These are phyloP conservation scores for Lolium rigidum DNA, from an alignment of 176 grass and related monocot species.

Conservation along the genomic window DNA sequence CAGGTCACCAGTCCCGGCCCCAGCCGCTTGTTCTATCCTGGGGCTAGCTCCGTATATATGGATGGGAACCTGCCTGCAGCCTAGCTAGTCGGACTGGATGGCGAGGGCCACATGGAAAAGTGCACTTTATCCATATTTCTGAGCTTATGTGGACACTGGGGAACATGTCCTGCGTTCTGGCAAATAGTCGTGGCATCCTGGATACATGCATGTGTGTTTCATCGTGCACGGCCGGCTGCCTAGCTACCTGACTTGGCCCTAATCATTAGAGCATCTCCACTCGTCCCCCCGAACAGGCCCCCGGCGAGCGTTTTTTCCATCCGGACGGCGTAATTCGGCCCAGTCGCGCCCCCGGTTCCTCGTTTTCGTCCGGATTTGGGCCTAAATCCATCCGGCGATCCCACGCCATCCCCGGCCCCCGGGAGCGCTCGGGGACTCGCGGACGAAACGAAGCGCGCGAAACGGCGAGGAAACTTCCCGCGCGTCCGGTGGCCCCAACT, in stretches of 20 bases:
- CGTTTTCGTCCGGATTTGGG: too few relatives aligned
- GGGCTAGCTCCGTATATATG: neutral
- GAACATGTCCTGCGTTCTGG: slow-evolving; percentile 31
- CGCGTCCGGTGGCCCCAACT: too few relatives aligned
- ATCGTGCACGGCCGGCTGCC: neutral
- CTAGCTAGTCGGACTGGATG: slow-evolving; percentile 28
- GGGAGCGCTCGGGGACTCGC: too few relatives aligned
- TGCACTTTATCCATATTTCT: slow-evolving; percentile 34
- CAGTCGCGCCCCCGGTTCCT: too few relatives aligned
- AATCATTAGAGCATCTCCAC: too few relatives aligned
- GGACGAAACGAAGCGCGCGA: too few relatives aligned
- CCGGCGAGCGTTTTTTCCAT: too few relatives aligned
- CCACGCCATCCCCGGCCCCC: too few relatives aligned
- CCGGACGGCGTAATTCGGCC: too few relatives aligned
- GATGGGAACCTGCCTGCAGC: slow-evolving; percentile 23
- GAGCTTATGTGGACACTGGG: slow-evolving; percentile 47
- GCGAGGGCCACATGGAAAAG: slow-evolving; percentile 36
- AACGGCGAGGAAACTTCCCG: too few relatives aligned
- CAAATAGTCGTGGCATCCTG: slow-evolving; percentile 5
- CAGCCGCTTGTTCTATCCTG: slow-evolving; percentile 18
- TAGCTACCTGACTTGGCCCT: neutral
- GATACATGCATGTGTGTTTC: slow-evolving; percentile 33
- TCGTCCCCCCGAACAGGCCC: too few relatives aligned
- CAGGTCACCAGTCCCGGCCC: slow-evolving; percentile 27
- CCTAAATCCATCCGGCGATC: too few relatives aligned